phyloP scores from a whole-genome alignment of 306 rosid genomes.

The Trifolium pratense region DNA sequence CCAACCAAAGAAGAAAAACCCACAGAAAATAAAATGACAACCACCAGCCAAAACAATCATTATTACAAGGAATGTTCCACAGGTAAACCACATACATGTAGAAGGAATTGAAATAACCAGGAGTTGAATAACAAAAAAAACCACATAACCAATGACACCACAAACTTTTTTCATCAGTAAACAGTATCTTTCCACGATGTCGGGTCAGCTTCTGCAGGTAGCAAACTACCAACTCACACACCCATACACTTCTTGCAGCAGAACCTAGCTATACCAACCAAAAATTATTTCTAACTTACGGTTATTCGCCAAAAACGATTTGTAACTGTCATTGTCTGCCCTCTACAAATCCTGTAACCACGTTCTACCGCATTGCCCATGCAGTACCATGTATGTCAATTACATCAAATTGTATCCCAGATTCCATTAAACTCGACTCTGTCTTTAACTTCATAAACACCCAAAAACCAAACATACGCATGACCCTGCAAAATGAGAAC shows the following conservation, averaged over 20 bases:
- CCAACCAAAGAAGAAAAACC: conserved; percentile 42
- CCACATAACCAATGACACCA: conserved; percentile 41
- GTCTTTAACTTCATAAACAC: conserved; percentile 45
- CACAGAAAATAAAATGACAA: conserved; percentile 40
- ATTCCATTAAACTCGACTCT: conserved; percentile 43
- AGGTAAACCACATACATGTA: conserved; percentile 38
- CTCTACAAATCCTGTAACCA: conserved; percentile 40
- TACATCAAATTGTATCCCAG: conserved; percentile 38
- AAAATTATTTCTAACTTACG: conserved; percentile 38
- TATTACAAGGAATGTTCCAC: conserved; percentile 36
- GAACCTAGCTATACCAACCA: conserved; percentile 31
- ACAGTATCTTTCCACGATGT: conserved; percentile 42
- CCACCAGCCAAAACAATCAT: conserved; percentile 39
- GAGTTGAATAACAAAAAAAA: conserved; percentile 40
- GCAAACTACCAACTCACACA: conserved; percentile 34
- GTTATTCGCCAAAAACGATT: conserved; percentile 36
- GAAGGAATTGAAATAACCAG: conserved; percentile 39
- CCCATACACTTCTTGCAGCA: conserved; percentile 44
- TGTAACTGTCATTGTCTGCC: conserved; percentile 34
- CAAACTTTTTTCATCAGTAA: conserved; percentile 39
- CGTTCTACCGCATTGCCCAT: conserved; percentile 24
- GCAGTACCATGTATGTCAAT: conserved; percentile 19
- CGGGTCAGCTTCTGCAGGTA: conserved; percentile 38
- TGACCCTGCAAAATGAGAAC: conserved; percentile 50
- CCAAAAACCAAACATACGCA: conserved; percentile 51